Percentiles rank a stretch among this genome's conserved stretches.
These are phyloP conservation scores for Polytrichum commune DNA, from an alignment of 225 moss, liverwort and hornwort genomes.

Conservation along the genomic window DNA sequence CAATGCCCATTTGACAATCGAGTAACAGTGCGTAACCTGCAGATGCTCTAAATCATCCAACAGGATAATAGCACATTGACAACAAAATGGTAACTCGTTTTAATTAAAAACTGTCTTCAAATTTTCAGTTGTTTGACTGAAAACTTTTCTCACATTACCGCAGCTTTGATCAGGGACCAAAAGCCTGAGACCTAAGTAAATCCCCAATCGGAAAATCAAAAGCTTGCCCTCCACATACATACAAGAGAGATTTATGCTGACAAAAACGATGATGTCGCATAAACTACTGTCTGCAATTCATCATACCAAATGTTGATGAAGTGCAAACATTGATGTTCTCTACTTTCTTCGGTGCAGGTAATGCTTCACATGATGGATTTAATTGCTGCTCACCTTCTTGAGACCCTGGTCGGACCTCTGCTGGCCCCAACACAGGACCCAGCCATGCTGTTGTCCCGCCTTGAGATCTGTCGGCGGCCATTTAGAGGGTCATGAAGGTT, in stretches of 20 bases:
- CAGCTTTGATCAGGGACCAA: no score
- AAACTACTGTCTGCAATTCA: not conserved
- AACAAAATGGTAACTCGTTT: no score
- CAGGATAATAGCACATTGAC: no score
- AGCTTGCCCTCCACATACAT: not conserved
- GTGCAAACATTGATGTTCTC: not conserved
- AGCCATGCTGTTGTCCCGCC: constrained; percentile 42
- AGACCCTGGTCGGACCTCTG: constrained; percentile 17
- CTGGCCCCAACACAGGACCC: constrained; percentile 19
- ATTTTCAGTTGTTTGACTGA: no score
- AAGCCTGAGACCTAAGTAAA: no score
- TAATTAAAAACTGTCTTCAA: no score
- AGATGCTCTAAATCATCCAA: no score
- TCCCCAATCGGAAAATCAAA: no score
- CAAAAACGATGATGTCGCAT: not conserved
- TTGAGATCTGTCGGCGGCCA: constrained; percentile 48
- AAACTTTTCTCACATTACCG: no score
- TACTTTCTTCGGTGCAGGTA: not conserved
- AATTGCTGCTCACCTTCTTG: constrained; percentile 25
- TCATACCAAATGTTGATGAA: not conserved
- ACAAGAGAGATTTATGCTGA: not conserved
- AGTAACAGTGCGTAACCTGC: no score
- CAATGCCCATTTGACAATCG: no score
- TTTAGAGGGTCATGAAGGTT: constrained; percentile 22
- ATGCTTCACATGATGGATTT: not conserved